These are phyloP conservation scores for Agrocybe pediades DNA, from an alignment of 768 basidiomycete genomes.

Conservation along the genomic window DNA sequence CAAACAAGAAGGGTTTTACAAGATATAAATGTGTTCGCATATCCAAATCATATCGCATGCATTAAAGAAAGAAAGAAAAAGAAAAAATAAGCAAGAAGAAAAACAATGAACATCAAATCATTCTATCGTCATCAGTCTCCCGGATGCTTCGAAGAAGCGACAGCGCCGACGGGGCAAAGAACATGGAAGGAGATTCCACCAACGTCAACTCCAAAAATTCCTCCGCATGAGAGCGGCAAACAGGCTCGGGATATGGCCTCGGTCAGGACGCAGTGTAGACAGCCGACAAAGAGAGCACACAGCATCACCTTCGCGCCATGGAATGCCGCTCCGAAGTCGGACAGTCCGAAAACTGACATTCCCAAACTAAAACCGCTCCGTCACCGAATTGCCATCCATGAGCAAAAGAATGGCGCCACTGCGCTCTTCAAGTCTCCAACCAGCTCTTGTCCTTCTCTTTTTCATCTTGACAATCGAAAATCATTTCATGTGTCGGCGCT, in stretches of 20 bases:
- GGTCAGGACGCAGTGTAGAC: not conserved
- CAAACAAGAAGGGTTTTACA: conserved; percentile 8
- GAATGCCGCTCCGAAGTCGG: not conserved
- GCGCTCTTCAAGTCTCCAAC: conserved; percentile 29
- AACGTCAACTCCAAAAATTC: conserved; percentile 5
- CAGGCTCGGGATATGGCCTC: not conserved
- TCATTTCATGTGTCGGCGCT: conserved; percentile 5
- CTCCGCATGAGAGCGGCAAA: not conserved
- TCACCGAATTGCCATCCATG: conserved; percentile 4
- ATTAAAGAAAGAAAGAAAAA: conserved; percentile 6
- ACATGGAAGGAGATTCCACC: conserved; percentile 5
- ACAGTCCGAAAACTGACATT: not conserved
- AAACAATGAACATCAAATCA: not conserved
- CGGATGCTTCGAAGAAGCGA: not conserved
- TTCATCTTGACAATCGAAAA: conserved; percentile 24
- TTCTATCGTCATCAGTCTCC: not conserved
- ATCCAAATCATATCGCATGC: conserved; percentile 5
- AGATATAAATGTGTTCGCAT: conserved; percentile 5
- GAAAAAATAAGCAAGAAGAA: not conserved
- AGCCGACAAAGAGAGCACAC: not conserved
- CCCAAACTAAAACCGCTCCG: not conserved
- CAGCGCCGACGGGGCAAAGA: not conserved
- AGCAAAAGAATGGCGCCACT: conserved; percentile 28
- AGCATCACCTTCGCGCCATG: not conserved
- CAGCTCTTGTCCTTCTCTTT: conserved; percentile 1